Base-by-base conservation (phyloP, 2,329 filamentous ascomycete species). In the Trichoderma cornu-damae region DNA sequence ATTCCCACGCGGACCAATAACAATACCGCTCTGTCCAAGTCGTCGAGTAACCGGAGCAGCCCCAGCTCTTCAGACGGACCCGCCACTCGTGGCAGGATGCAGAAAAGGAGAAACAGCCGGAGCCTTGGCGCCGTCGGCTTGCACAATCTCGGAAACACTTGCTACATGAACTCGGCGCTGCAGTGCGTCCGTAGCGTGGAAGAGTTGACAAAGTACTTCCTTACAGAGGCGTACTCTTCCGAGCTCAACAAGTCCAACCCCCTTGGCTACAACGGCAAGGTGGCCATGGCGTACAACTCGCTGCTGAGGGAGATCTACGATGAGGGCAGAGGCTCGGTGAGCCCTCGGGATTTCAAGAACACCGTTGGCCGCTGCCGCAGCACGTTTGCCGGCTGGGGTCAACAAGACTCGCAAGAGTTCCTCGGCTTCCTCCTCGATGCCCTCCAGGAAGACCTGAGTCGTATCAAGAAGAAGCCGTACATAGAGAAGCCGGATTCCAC, bases 371-470 rank as follows among this genome's bases (percentile, higher is more conserved):
- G 84, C 59, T 89, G 89, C 66, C 88, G 90, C 35, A 85, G 89
- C 11, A 84, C 90, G 11, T 97, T 99, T 69, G 93, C 91, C 2
- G 93, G 93, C 3, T 97, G 94, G 73, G 90, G 89, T 3, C 94
- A 99, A 70, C 94, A 99, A 69, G 94, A 99, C 69, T 96, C 94
- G 0, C 94, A 99, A 66, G 94, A 99, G 67, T 97, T 99, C 60
- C 78, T 99, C 18, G 91, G 94, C 38, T 97, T 96, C 70, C 79
- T 99, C 11, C 85, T 99, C 6, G 94, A 99, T 71, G 93, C 89
- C 4, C 78, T 99, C 1, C 93, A 97, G 66, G 94, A 99, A 72
- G 94, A 99, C 69, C 77, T 99, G 40, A 99, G 95, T 69, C 85
- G 94, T 8, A 88, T 99, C 62, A 85, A 88, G 68, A 93, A 95